phyloP scores from a whole-genome alignment of 495 filamentous ascomycete genomes.

The Neurospora pannonica region DNA sequence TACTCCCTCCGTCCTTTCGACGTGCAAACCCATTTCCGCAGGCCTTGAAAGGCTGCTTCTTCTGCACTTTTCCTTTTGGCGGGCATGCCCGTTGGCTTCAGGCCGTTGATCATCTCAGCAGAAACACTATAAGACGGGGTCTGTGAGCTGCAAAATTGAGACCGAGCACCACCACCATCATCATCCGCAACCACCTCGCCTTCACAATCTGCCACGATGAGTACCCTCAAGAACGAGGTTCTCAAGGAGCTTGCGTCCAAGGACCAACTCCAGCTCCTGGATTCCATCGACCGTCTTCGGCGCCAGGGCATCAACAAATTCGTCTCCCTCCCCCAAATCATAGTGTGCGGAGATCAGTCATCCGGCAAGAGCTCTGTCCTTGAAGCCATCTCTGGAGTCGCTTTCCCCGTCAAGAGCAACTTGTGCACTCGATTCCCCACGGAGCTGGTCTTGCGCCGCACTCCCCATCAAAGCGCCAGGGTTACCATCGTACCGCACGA shows the following conservation, averaged over 20 bases:
- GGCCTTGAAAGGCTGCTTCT: no score
- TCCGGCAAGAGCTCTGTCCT: slow-evolving; percentile 66
- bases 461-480: slow-evolving; percentile 21
- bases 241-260: slow-evolving; percentile 8
- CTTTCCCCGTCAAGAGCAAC: slow-evolving; percentile 52
- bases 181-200: no score
- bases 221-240: no score
- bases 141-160: no score
- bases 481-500: slow-evolving; percentile 37
- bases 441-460: slow-evolving; percentile 47
- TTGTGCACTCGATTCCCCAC: slow-evolving; percentile 60
- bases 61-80: no score
- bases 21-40: no score
- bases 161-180: no score
- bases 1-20: no score
- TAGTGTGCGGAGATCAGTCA: slow-evolving; percentile 63
- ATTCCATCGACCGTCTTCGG: slow-evolving; percentile 51
- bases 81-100: no score
- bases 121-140: no score
- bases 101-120: no score
- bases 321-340: slow-evolving; percentile 54
- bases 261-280: slow-evolving; percentile 38
- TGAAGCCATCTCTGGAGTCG: slow-evolving; percentile 60
- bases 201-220: no score
- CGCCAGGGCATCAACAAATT: slow-evolving; percentile 43